Base-by-base conservation (phyloP, 2,329 filamentous ascomycete genomes). In the Fusarium euwallaceae region DNA sequence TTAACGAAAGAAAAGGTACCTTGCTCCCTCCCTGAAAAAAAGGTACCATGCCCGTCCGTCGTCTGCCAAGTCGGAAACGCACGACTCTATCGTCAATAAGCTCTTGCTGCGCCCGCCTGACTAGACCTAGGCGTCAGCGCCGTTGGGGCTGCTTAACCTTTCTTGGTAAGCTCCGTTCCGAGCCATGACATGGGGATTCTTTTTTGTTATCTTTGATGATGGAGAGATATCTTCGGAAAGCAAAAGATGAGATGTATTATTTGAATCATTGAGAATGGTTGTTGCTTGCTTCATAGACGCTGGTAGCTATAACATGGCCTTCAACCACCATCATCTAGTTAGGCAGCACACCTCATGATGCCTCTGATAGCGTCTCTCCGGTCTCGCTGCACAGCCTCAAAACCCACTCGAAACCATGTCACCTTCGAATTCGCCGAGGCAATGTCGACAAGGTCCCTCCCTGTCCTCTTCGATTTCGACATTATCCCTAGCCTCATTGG, bases 1-100 rank as follows among this genome's bases (percentile, higher is more conserved):
- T 41, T 16, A 14, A 37, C 20, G 55, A 45, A 53, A 29, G 24
- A 12, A 51, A 7, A 29, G 10, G 22, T 51, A 51, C 45, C 22
- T 48, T 48, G 24, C 45, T 27, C 22, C 45, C 45, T 48, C 45
- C 22, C 22, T 48, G 24, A 17, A 43, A 22, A 61, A 61, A 48
- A 22, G 11, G 29, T n/a, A 24, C 41, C 62, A 27, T 27, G 29
- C 22, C 32, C 32, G 32, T 34, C 43, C 58, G 60, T 43, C 39
- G 43, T 37, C 17, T 70, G 76, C 76, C 76, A 78, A 77, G 76
- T 73, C 76, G 71, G 74, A 67, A 59, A 66, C 61, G 69, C 61
- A 70, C 55, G 62, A 76, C 72, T 78, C 37, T 78, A 78, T 78
- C 72, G 58, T 45, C 66, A 71, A 76, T 77, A 78, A 78, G 77